A percentile compares a stretch with the other conserved stretches of the same genome.
Evolutionary conservation across 371 early-diverging fungal genomes (phyloP).

Genomic region (Rhizopus stolonifer): DNA sequence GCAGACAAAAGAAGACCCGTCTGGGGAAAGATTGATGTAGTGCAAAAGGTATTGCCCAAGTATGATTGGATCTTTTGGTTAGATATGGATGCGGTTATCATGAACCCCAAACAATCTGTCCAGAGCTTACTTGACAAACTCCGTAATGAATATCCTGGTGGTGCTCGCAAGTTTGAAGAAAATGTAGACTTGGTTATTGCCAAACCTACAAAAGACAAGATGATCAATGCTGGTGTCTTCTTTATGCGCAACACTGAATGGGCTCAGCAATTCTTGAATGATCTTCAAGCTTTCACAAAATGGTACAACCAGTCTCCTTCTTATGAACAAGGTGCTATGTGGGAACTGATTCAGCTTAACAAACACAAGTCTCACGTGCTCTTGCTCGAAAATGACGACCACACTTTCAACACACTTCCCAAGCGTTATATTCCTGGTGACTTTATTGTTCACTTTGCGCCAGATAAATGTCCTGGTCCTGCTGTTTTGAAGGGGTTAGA

Average conservation of each 20-base stretch:
- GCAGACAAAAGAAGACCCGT: conserved; percentile 44
- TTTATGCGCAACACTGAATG: conserved; percentile 62
- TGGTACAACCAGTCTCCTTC: conserved; percentile 50
- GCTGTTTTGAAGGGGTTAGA: conserved; percentile 55
- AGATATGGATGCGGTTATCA: conserved; percentile 68
- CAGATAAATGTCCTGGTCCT: conserved; percentile 60
- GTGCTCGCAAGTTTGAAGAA: conserved; percentile 24
- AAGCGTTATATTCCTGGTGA: conserved; percentile 49
- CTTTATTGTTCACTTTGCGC: conserved; percentile 67
- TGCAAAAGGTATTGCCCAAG: conserved; percentile 61
- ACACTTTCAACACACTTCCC: conserved; percentile 65
- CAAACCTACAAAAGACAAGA: conserved; percentile 45
- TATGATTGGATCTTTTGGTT: conserved; percentile 72
- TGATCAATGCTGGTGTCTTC: conserved; percentile 66
- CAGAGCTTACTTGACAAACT: conserved; percentile 35
- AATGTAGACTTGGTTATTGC: conserved; percentile 53
- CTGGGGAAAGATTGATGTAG: conserved; percentile 64
- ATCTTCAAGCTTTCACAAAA: conserved; percentile 44
- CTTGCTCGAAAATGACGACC: conserved; percentile 55
- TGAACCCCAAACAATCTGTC: conserved; percentile 42
- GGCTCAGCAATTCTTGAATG: conserved; percentile 54
- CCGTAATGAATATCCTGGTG: conserved; percentile 23
- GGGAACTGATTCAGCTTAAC: conserved; percentile 50
- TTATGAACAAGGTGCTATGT: conserved; percentile 67
- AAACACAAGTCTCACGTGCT: conserved; percentile 32